Percentiles rank a stretch among this genome's conserved stretches.
Evolutionary conservation across 495 filamentous ascomycete species (phyloP).

Genomic region (Trichoderma parareesei): DNA sequence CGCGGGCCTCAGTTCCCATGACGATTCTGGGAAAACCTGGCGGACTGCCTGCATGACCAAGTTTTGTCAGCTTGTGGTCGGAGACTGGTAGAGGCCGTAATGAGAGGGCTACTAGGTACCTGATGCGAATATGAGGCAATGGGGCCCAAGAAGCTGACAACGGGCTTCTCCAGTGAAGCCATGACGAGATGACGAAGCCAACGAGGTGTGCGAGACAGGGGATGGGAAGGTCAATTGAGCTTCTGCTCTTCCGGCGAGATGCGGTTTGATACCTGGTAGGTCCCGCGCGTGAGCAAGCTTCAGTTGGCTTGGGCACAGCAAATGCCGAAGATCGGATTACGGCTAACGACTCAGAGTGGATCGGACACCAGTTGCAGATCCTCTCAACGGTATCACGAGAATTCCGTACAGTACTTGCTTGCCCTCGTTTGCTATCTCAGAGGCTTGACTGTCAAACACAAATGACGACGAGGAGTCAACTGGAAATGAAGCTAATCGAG

Average conservation of each 20-base stretch:
- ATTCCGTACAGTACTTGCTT: neutral
- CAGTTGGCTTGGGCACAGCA: neutral
- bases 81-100: neutral
- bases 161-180: constrained; percentile 19
- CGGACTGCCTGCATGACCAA: constrained; percentile 51
- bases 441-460: neutral
- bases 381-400: neutral
- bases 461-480: neutral
- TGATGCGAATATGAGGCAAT: constrained; percentile 84
- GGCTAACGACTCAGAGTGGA: neutral
- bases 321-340: constrained; percentile 4
- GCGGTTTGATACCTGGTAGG: neutral
- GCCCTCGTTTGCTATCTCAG: neutral
- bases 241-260: neutral
- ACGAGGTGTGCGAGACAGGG: neutral
- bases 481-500: neutral
- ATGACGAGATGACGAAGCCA: neutral
- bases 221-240: neutral
- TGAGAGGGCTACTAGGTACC: constrained; percentile 70
- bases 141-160: constrained; percentile 80
- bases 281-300: neutral
- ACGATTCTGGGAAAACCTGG: constrained; percentile 47
- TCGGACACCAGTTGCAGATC: neutral
- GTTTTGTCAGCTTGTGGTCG: neutral
- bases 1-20: constrained; percentile 50